Base-by-base conservation (phyloP, 805 yeast species). In the Naumovozyma baii region DNA sequence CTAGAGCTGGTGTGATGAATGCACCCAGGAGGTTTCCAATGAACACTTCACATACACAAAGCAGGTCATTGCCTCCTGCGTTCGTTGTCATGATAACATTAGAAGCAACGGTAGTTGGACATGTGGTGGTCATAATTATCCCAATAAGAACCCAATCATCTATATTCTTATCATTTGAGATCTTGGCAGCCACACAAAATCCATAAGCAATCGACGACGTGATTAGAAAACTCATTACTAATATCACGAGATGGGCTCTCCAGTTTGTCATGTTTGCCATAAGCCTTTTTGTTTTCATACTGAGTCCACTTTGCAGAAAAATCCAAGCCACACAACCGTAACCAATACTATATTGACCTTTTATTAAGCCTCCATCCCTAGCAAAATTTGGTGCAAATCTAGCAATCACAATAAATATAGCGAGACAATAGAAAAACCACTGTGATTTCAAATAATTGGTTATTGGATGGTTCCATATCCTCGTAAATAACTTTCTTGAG, bases 61-160 rank as follows among this genome's bases (percentile, higher is more conserved):
- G 62, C 14, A 81, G 62, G 47, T 76, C 88, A 59, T 86, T 84
- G 7, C 95, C 96, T 48, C 80, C 78, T 0, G 96, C 95, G 42
- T 73, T 73, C 39, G 78, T 72, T 4, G 96, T 87, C 95, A 87
- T 87, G 20, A 87, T 88, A 20, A 87, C 95, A 56, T 87, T 87
- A 2, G 95, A 85, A 0, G 88, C 76, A 15, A 87, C 94, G 0
- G 96, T 87, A 7, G 96, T 87, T 20, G 96, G 96, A 58, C 94
- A 83, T 10, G 90, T 74, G 22, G 84, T 83, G 2, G 95, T 83
- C 34, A 85, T 81, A 15, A 87, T 74, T 42, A 87, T 61, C 1
- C 96, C 96, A 12, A 82, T 82, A 17, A 87, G 64, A 49, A 85
- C 72, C 85, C 92, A 85, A 26, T 73, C 69, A 49, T 78, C 80